A percentile compares a stretch with the other conserved stretches of the same genome.
phyloP scores from a whole-genome alignment of 257 asterid species.

The Thymus quinquecostatus region DNA sequence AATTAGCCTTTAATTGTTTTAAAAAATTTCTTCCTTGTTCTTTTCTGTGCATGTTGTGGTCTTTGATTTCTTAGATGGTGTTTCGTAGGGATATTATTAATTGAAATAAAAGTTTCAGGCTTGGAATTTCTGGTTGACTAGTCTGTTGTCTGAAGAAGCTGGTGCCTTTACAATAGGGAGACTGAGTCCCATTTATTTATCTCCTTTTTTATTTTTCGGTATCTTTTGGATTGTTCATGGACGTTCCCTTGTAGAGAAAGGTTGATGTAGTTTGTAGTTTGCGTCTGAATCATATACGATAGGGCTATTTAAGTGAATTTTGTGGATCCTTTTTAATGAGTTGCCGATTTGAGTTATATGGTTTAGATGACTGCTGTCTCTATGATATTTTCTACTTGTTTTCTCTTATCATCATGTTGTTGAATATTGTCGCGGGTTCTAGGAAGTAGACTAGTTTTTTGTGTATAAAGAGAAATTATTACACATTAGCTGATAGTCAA shows the following conservation, averaged over 20 bases:
- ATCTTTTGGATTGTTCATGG: slow-evolving; percentile 12
- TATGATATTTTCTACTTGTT: background rate
- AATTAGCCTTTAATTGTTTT: background rate
- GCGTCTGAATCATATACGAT: background rate
- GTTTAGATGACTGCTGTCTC: slow-evolving; percentile 6
- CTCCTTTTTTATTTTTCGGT: background rate
- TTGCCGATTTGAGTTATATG: background rate
- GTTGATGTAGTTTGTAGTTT: slow-evolving; percentile 10
- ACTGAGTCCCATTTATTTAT: background rate
- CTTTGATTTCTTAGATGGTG: slow-evolving; percentile 7
- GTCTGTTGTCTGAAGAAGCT: slow-evolving; percentile 11
- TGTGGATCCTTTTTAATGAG: background rate
- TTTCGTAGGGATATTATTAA: slow-evolving; percentile 13
- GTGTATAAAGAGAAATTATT: too few species aligned
- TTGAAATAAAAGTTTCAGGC: slow-evolving; percentile 16
- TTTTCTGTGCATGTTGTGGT: slow-evolving; percentile 25
- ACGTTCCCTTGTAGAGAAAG: background rate
- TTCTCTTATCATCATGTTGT: background rate
- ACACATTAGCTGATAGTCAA: background rate
- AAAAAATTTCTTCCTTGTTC: background rate
- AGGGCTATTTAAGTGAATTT: slow-evolving; percentile 3
- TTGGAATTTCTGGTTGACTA: slow-evolving; percentile 8
- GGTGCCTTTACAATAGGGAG: background rate
- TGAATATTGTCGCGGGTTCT: background rate
- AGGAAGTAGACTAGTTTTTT: background rate